Evolutionary conservation across 2,329 filamentous ascomycete genomes (phyloP), one percentile per base, ranked within the genome.

Genomic region (Xylariaceae sp.): DNA sequence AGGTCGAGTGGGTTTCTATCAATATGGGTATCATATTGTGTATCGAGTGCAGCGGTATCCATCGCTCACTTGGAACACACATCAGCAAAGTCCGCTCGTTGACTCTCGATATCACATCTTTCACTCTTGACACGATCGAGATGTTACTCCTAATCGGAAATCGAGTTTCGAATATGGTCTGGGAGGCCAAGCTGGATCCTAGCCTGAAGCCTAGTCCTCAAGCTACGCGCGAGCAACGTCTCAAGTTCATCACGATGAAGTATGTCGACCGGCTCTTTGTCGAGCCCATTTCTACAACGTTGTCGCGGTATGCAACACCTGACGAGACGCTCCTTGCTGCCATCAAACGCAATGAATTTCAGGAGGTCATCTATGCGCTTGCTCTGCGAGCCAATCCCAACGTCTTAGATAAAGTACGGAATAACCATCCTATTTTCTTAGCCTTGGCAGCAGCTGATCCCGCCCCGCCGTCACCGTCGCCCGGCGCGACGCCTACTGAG

Each of bases 1-100:
- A 97, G 77, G 92, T 96, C 18, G 94, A 99, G 74, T 99, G 94
- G 94, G 94, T 97, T 34, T 97, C 94, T 0, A 96, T 99, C 75
- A 99, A 99, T 69, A 81, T 99, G 3, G 94, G 90, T 51, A 96
- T 99, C 61, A 88, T 99, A 56, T 82, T 99, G 17, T 99, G 94
- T 76, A 97, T 97, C 72, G 93, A 99, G 74, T 99, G 94, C 76
- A 96, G 92, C 72, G 94, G 94, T 64, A 97, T 99, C 62, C 94
- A 99, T 74, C 87, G 94, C 48, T 97, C 93, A 1, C 82, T 99
- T 2, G 94, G 94, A 10, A 99, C 94, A 1, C 94, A 99, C 74
- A 97, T 99, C 71, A 96, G 92, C 74, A 99, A 99, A 77, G 86
- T 99, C 47, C 89, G 94, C 56, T 97, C 94, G 10, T 82, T 99